Percentiles rank a stretch among this genome's conserved stretches.
Conservation (phyloP, 306 rosid genomes). For the Glycyrrhiza uralensis region DNA sequence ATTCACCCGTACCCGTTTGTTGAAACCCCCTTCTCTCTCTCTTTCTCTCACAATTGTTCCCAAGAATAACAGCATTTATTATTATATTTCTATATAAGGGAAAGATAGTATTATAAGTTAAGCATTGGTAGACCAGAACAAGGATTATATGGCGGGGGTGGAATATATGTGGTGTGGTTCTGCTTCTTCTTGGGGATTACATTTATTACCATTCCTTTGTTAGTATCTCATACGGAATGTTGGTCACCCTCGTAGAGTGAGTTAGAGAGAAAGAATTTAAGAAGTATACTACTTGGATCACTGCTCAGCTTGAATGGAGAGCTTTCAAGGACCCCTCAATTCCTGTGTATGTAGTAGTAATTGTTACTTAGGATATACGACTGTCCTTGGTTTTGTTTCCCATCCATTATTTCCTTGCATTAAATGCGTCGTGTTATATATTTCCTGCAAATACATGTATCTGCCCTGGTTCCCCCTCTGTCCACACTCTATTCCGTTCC, state of each 20-base stretch:
- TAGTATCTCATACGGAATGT: conserved; percentile 61
- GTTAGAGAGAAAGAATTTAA: conserved; percentile 25
- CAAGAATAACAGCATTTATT: too few relatives aligned
- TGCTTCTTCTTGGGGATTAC: conserved; percentile 43
- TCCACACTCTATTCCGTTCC: conserved; percentile 30
- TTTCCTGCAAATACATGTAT: conserved; percentile 29
- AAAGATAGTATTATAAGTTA: background rate
- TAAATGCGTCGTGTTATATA: conserved; percentile 43
- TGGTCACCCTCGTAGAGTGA: too few relatives aligned
- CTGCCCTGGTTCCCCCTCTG: conserved; percentile 25
- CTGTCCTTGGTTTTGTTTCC: background rate
- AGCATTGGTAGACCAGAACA: conserved; percentile 33
- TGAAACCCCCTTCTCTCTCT: too few relatives aligned
- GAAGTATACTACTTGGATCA: too few relatives aligned
- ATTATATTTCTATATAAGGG: conserved; percentile 17
- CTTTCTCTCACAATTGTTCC: too few relatives aligned
- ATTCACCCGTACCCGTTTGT: too few relatives aligned
- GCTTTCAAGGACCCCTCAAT: conserved; percentile 66
- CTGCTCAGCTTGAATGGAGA: conserved; percentile 55
- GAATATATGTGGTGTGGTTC: conserved; percentile 53
- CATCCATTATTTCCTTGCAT: conserved; percentile 32
- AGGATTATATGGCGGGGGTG: conserved; percentile 30
- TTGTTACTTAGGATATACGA: too few relatives aligned
- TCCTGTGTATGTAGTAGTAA: conserved; percentile 72
- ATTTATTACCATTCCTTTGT: conserved; percentile 58